A percentile compares a stretch with the other conserved stretches of the same genome.
These are phyloP conservation scores for Whalleya microplaca DNA, from an alignment of 2,329 filamentous ascomycete genomes.

Conservation along the genomic window DNA sequence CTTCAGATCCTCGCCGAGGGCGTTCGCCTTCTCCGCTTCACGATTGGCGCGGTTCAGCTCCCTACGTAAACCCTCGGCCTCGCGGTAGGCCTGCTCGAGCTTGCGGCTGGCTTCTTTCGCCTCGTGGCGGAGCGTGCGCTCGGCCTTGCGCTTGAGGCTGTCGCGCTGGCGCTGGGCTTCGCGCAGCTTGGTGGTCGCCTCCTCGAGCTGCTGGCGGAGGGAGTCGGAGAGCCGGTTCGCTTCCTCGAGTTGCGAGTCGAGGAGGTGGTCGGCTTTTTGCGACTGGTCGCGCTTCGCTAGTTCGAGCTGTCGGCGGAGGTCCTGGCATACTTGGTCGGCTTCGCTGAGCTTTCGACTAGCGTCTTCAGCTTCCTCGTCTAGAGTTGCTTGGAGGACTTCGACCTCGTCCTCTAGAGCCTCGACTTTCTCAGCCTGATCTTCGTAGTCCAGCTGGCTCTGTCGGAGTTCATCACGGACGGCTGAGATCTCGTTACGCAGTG, in stretches of 20 bases:
- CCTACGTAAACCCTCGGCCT: slow-evolving; percentile 27
- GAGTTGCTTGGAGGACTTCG: slow-evolving; percentile 69
- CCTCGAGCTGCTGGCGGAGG: slow-evolving; percentile 47
- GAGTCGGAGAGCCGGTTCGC: slow-evolving; percentile 38
- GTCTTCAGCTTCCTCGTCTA: slow-evolving; percentile 68
- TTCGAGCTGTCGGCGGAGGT: slow-evolving; percentile 49
- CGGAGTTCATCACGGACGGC: slow-evolving; percentile 70
- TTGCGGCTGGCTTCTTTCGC: slow-evolving; percentile 52
- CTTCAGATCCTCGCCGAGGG: slow-evolving; percentile 48
- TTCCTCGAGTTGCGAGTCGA: slow-evolving; percentile 27
- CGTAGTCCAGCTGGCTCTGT: slow-evolving; percentile 66
- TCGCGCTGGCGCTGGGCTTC: slow-evolving; percentile 53
- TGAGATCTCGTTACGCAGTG: slow-evolving; percentile 68
- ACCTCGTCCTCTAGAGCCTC: slow-evolving; percentile 75
- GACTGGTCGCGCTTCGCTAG: slow-evolving; percentile 28
- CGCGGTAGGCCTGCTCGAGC: slow-evolving; percentile 36
- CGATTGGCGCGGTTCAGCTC: slow-evolving; percentile 44
- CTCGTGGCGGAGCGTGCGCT: slow-evolving; percentile 41
- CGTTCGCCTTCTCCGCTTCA: slow-evolving; percentile 55
- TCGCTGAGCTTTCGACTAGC: slow-evolving; percentile 52
- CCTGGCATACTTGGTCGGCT: slow-evolving; percentile 49
- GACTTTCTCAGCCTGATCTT: slow-evolving; percentile 65
- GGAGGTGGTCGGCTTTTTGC: slow-evolving; percentile 23
- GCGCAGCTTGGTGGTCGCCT: slow-evolving; percentile 70
- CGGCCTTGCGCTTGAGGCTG: slow-evolving; percentile 30